phyloP scores from a whole-genome alignment of 805 yeast species.

The Peterozyma toletana region DNA sequence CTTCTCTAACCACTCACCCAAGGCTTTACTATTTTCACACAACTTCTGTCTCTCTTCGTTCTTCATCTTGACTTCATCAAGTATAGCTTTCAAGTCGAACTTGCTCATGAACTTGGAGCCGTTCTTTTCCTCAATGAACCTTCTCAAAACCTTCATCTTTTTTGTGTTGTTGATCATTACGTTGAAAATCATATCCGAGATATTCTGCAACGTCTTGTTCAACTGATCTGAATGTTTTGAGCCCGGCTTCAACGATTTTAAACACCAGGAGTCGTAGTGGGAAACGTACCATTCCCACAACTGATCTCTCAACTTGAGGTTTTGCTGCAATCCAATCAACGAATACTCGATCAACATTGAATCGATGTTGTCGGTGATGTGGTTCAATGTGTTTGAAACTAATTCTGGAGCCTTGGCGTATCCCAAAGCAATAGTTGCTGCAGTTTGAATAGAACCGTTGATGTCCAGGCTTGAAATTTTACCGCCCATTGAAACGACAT shows the following conservation, averaged over 20 bases:
- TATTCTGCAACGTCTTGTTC: slow-evolving; percentile 33
- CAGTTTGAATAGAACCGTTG: slow-evolving; percentile 28
- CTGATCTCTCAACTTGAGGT: slow-evolving; percentile 18
- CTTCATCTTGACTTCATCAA: slow-evolving; percentile 11
- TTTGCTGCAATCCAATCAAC: slow-evolving; percentile 45
- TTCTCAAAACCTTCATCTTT: slow-evolving; percentile 11
- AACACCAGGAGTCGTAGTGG: slow-evolving; percentile 45
- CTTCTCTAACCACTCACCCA: slow-evolving; percentile 7
- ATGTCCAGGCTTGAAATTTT: slow-evolving; percentile 21
- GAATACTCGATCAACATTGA: slow-evolving; percentile 47
- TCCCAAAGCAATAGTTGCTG: slow-evolving; percentile 50
- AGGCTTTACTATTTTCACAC: slow-evolving; percentile 15
- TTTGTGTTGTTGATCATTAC: slow-evolving; percentile 13
- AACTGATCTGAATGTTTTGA: slow-evolving; percentile 39
- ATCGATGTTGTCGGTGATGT: slow-evolving; percentile 49
- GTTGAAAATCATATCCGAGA: slow-evolving; percentile 33
- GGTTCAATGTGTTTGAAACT: slow-evolving; percentile 47
- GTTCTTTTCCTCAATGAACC: slow-evolving; percentile 14
- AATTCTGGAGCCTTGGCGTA: slow-evolving; percentile 37
- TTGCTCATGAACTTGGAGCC: slow-evolving; percentile 3
- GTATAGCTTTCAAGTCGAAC: slow-evolving; percentile 9
- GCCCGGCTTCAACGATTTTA: slow-evolving; percentile 37
- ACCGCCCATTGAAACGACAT: slow-evolving; percentile 20
- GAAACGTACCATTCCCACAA: slow-evolving; percentile 53
- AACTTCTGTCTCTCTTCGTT: slow-evolving; percentile 17